These are phyloP conservation scores for Trifolium repens DNA, from an alignment of 306 rosid species.

Conservation along the genomic window DNA sequence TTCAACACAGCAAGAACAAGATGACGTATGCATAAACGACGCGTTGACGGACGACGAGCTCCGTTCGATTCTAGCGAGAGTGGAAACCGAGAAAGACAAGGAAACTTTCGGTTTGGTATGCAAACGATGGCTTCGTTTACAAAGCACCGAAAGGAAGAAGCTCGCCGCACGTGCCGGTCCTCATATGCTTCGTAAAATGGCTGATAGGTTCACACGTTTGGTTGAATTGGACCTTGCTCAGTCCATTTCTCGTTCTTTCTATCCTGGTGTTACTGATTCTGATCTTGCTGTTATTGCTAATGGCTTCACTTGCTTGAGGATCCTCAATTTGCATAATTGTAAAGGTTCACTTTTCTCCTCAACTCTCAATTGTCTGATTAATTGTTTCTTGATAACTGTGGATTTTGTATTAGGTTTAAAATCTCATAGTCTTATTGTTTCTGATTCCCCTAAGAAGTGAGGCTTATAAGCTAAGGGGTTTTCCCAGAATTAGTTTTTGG, in stretches of 20 bases:
- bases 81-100: slow-evolving; percentile 71
- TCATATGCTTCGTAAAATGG: slow-evolving; percentile 83
- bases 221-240: slow-evolving; percentile 82
- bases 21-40: slow-evolving; percentile 65
- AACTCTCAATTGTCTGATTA: not conserved
- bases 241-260: slow-evolving; percentile 91
- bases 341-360: slow-evolving; percentile 53
- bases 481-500: not conserved
- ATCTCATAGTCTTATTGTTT: too few species aligned
- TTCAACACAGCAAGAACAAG: slow-evolving; percentile 21
- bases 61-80: slow-evolving; percentile 66
- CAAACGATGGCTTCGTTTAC: slow-evolving; percentile 86
- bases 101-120: slow-evolving; percentile 86
- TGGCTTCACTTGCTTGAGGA: slow-evolving; percentile 68
- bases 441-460: not conserved
- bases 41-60: slow-evolving; percentile 80
- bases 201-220: slow-evolving; percentile 77
- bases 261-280: slow-evolving; percentile 87
- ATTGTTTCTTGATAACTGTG: too few species aligned
- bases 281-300: slow-evolving; percentile 78
- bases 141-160: slow-evolving; percentile 90
- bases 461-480: not conserved
- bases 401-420: too few species aligned
- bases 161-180: slow-evolving; percentile 92
- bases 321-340: slow-evolving; percentile 78